Conservation (phyloP, 306 rosid genomes). For the Coriaria nepalensis region DNA sequence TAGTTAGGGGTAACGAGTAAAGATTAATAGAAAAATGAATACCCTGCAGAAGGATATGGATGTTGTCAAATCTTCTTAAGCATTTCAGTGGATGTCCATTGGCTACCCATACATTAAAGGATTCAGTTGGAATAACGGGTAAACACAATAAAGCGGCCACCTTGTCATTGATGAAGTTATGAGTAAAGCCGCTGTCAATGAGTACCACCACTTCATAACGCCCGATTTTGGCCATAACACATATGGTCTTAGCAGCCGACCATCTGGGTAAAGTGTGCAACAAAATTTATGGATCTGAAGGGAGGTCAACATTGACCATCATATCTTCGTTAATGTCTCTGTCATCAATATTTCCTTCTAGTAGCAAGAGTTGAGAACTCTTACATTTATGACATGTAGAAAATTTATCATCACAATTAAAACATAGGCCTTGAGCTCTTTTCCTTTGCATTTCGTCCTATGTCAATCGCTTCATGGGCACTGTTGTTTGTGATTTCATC, state of each 20-base stretch:
- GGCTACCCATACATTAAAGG: conserved; percentile 1
- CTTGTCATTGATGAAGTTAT: neutral
- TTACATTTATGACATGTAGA: neutral
- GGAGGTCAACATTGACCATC: neutral
- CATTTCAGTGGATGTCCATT: neutral
- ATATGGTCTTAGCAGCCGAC: neutral
- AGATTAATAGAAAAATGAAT: neutral
- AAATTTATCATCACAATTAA: neutral
- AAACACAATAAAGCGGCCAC: neutral
- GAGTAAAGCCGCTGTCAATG: neutral
- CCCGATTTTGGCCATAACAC: conserved; percentile 1
- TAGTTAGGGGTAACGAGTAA: neutral
- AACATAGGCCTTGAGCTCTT: neutral
- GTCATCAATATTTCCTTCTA: neutral
- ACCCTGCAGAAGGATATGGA: conserved; percentile 3
- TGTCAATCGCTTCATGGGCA: neutral
- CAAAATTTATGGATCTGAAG: neutral
- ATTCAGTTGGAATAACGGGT: neutral
- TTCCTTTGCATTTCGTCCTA: neutral
- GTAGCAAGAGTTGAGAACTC: neutral
- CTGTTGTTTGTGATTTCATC: neutral
- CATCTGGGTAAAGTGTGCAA: neutral
- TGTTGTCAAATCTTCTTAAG: conserved; percentile 7
- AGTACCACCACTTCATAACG: neutral
- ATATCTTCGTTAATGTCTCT: neutral